phyloP scores from a whole-genome alignment of 805 yeast genomes.

The Priceomyces melissophilus region DNA sequence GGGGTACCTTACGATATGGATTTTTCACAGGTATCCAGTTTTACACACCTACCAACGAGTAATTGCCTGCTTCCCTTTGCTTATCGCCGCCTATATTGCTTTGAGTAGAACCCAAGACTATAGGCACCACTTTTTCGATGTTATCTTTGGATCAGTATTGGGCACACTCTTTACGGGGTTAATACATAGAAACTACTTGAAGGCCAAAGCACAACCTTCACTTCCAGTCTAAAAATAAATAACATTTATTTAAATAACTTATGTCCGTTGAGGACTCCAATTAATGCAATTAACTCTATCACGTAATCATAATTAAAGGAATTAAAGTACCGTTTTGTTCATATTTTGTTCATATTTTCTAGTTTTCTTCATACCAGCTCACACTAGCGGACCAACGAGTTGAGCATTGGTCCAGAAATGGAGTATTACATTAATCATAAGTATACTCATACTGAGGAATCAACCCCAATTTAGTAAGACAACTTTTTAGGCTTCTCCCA shows the following conservation, averaged over 20 bases:
- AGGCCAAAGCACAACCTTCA: not conserved
- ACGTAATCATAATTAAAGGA: conserved; percentile 16
- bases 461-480: conserved; percentile 55
- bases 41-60: conserved; percentile 8
- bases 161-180: conserved; percentile 13
- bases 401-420: conserved; percentile 39
- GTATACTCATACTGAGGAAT: too few species aligned
- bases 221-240: conserved; percentile 1
- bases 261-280: conserved; percentile 52
- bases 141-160: conserved; percentile 24
- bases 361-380: conserved; percentile 1
- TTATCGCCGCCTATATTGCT: conserved; percentile 30
- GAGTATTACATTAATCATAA: conserved; percentile 44
- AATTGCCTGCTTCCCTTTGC: conserved; percentile 13
- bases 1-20: conserved; percentile 31
- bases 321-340: conserved; percentile 10
- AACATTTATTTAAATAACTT: conserved; percentile 17
- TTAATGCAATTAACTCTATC: conserved; percentile 44
- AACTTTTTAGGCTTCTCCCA: conserved; percentile 97
- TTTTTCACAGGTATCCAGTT: conserved; percentile 23
- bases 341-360: not conserved
- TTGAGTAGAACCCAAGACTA: conserved; percentile 33
- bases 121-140: conserved; percentile 34
- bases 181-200: conserved; percentile 1
- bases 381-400: conserved; percentile 35